Conservation (phyloP, 345 rosid species). For the Citrus unshiu region DNA sequence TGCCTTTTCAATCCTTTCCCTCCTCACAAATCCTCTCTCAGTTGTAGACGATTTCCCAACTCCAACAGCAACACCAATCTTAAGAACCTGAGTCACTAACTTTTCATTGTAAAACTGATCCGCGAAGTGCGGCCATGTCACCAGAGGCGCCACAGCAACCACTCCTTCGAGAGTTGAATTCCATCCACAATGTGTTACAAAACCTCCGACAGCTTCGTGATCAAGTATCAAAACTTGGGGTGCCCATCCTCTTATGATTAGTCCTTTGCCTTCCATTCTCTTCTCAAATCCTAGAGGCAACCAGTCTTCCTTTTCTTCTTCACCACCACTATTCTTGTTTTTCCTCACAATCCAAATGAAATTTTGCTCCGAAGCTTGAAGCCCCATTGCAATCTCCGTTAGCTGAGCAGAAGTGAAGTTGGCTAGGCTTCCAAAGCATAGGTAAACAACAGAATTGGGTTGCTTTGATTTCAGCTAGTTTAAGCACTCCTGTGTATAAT, state of each 20-base stretch:
- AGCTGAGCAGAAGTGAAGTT: conserved; percentile 31
- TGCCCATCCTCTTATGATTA: conserved; percentile 58
- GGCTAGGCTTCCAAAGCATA: conserved; percentile 37
- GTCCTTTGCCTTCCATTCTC: conserved; percentile 33
- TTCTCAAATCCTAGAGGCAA: conserved; percentile 37
- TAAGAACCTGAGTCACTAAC: conserved; percentile 35
- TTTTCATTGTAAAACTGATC: conserved; percentile 60
- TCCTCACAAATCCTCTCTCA: conserved; percentile 23
- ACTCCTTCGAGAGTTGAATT: conserved; percentile 55
- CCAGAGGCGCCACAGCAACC: conserved; percentile 50
- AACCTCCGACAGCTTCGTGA: conserved; percentile 47
- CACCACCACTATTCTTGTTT: neutral
- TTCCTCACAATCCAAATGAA: conserved; percentile 49
- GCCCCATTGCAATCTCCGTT: conserved; percentile 36
- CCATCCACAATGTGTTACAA: conserved; percentile 62
- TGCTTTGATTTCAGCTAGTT: conserved; percentile 38
- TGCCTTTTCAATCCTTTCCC: conserved; percentile 34
- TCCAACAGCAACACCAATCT: conserved; percentile 40
- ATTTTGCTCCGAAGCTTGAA: conserved; percentile 34
- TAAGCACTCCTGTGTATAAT: conserved; percentile 31
- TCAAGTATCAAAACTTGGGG: conserved; percentile 59
- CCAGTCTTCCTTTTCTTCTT: conserved; percentile 31
- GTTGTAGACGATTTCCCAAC: conserved; percentile 20
- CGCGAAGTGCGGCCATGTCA: conserved; percentile 40
- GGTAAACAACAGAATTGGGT: conserved; percentile 38